These are phyloP conservation scores for Sclerotinia sclerotiorum DNA, from an alignment of 2,329 filamentous ascomycete species.

Conservation along the genomic window DNA sequence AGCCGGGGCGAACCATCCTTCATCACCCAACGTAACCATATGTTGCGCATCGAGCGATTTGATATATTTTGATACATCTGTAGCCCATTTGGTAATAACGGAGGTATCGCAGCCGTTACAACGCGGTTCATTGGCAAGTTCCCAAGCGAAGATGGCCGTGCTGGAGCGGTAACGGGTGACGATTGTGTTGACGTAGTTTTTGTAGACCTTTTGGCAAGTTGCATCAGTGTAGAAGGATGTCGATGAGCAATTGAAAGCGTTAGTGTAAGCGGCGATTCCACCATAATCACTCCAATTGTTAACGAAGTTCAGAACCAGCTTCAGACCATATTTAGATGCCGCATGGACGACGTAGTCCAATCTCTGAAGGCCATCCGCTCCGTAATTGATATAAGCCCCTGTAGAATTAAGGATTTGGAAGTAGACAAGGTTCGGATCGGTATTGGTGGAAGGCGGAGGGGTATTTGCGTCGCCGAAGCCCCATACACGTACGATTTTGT, in stretches of 20 bases:
- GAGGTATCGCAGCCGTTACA: conserved; percentile 59
- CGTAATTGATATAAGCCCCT: conserved; percentile 61
- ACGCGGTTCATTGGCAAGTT: conserved; percentile 65
- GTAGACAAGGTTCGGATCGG: conserved; percentile 45
- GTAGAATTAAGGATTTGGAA: conserved; percentile 48
- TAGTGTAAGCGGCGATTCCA: conserved; percentile 59
- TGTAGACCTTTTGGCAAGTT: conserved; percentile 55
- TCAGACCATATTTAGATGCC: conserved; percentile 58
- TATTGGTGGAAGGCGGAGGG: conserved; percentile 25
- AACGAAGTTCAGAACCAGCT: conserved; percentile 63
- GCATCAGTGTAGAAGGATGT: conserved; percentile 58
- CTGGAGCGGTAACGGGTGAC: conserved; percentile 60
- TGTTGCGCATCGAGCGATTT: conserved; percentile 61
- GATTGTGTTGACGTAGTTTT: conserved; percentile 57
- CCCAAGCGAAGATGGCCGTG: conserved; percentile 64
- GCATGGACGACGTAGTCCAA: conserved; percentile 62
- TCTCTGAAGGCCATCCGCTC: conserved; percentile 60
- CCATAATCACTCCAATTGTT: conserved; percentile 71
- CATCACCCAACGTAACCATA: conserved; percentile 64
- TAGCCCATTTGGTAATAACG: conserved; percentile 61
- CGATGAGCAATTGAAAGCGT: conserved; percentile 52
- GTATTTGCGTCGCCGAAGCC: conserved; percentile 39
- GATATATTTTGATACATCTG: conserved; percentile 57
- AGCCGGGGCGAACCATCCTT: conserved; percentile 53
- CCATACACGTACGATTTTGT: conserved; percentile 61